Evolutionary conservation across 192 early-diverging fungal genomes (phyloP).

Genomic region (Gonapodya sp.): DNA sequence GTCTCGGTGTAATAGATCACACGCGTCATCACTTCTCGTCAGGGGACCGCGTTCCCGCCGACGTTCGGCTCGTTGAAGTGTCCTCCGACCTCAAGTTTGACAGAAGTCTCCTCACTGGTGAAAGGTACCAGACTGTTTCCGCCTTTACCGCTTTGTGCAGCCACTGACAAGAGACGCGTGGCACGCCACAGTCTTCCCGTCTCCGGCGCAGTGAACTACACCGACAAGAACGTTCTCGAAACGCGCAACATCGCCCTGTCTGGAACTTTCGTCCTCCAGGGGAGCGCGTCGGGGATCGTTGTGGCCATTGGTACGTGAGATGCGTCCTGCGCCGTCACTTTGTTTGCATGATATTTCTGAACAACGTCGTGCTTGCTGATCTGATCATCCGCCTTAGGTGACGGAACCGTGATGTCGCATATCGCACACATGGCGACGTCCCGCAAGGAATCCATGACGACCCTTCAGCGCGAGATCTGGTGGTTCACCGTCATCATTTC

Average conservation of each 20-base stretch:
- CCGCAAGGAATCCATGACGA: not conserved
- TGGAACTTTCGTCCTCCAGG: constrained; percentile 60
- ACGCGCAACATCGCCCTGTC: constrained; percentile 75
- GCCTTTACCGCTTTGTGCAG: not conserved
- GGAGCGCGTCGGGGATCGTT: constrained; percentile 62
- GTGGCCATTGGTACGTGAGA: constrained; percentile 34
- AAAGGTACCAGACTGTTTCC: constrained; percentile 29
- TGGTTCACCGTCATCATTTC: constrained; percentile 12
- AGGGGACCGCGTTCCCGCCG: constrained; percentile 61
- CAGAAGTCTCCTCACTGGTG: constrained; percentile 69
- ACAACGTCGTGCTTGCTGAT: not conserved
- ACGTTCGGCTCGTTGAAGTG: constrained; percentile 53
- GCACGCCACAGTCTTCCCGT: constrained; percentile 28
- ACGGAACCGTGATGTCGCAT: constrained; percentile 64
- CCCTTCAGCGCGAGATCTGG: constrained; percentile 9
- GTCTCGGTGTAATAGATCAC: not conserved
- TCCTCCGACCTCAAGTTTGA: constrained; percentile 69
- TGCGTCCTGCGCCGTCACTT: not conserved
- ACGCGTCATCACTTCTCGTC: constrained; percentile 5
- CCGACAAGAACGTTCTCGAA: constrained; percentile 67
- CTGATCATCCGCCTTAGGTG: constrained; percentile 32
- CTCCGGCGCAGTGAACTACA: constrained; percentile 44
- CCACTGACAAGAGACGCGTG: not conserved
- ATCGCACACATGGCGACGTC: constrained; percentile 42
- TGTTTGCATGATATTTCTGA: not conserved